Conservation (phyloP, 805 yeast species). For the Yarrowia phangngaensis region DNA sequence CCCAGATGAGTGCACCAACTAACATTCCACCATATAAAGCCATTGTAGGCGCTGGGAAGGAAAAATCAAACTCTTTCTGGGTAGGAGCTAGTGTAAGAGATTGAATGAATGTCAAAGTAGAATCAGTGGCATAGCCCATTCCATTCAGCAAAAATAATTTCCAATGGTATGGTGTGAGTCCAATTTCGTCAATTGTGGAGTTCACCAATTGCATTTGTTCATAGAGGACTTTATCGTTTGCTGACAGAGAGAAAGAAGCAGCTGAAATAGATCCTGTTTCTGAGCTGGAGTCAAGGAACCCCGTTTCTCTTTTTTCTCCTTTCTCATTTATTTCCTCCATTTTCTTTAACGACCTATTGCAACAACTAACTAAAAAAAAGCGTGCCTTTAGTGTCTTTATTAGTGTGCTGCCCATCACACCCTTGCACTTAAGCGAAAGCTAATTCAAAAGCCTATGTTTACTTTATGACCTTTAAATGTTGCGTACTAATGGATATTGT, state of each 20-base stretch:
- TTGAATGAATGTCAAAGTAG: conserved; percentile 50
- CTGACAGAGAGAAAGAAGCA: conserved; percentile 19
- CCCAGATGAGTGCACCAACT: conserved; percentile 55
- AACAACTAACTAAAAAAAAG: too few relatives aligned
- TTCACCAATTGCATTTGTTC: conserved; percentile 41
- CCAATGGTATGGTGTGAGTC: conserved; percentile 55
- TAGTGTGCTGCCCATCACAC: too few relatives aligned
- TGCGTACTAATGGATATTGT: too few relatives aligned
- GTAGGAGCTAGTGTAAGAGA: conserved; percentile 47
- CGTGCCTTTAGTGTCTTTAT: too few relatives aligned
- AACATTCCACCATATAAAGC: conserved; percentile 51
- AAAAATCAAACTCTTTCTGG: conserved; percentile 47
- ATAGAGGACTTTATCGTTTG: conserved; percentile 20
- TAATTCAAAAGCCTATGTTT: too few relatives aligned
- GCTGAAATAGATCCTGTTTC: too few relatives aligned
- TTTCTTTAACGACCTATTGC: too few relatives aligned
- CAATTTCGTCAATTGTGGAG: conserved; percentile 57
- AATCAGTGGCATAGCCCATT: conserved; percentile 55
- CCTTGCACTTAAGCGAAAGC: too few relatives aligned
- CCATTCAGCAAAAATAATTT: conserved; percentile 52
- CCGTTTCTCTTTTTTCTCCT: too few relatives aligned
- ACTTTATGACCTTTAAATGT: too few relatives aligned
- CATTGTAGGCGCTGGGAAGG: conserved; percentile 47
- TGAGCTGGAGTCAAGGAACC: too few relatives aligned
- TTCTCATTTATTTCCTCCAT: too few relatives aligned